Evolutionary conservation across 2,329 filamentous ascomycete genomes (phyloP), one percentile per base, ranked within the genome.

Genomic region (Blastomyces silverae): DNA sequence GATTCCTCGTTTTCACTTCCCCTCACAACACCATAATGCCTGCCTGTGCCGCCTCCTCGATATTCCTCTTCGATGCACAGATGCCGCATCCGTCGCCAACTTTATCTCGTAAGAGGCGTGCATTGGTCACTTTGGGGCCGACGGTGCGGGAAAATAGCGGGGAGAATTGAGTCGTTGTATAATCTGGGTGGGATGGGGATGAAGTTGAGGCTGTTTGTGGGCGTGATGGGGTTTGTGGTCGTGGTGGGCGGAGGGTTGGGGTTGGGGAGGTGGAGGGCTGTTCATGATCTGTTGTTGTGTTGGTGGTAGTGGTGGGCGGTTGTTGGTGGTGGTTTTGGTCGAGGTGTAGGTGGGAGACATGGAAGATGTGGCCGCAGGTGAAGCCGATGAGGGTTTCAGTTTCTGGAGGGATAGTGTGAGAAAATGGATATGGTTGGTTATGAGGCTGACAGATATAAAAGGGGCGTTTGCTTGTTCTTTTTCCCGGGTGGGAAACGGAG

Each of bases 91-190:
- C 76, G 31, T 75, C 72, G 42, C 66, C 66, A 11, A 93, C 82
- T 66, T 85, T 85, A 71, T 92, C 89, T 69, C 87, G 83, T 66
- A 96, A 77, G 64, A 96, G 75, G 68, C 91, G 84, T 50, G 92
- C 92, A 73, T 91, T 90, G 68, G 90, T 94, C 37, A 96, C 91
- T 77, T 97, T 97, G 39, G 88, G 86, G 0, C 91, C 90, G 7
- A 97, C 87, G 63, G 89, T 90, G 48, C 79, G 75, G 62, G 77
- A 78, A 55, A 67, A 58, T 4, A 67, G 5, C 3, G 66, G 59
- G n/a, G 65, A 68, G 10, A 62, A 65, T 34, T 57, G 2, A 63
- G 55, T 48, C 20, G 57, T 58, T 63, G 50, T 17, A 22, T 57
- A 39, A 31, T 57, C 55, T 22, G 17, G 55, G 31, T 37, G 20